Evolutionary conservation across 192 early-diverging fungal genomes (phyloP).

Genomic region (Spizellomyces sp.): DNA sequence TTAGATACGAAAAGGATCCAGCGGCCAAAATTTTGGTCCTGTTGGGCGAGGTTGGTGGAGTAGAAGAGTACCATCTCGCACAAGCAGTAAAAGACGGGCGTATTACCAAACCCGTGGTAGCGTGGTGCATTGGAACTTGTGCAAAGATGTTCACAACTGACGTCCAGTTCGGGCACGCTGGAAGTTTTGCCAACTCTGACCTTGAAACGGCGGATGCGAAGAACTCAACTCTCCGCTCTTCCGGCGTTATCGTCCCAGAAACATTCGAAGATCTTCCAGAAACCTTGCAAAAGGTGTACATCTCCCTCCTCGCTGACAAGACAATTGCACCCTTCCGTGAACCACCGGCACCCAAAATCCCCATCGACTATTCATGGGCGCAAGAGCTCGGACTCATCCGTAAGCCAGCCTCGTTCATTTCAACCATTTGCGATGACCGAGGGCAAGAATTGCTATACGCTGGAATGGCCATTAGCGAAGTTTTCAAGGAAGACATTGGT

Average conservation of each 20-base stretch:
- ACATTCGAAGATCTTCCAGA: conserved; percentile 94
- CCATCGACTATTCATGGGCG: conserved; percentile 99
- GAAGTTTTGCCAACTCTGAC: conserved; percentile 94
- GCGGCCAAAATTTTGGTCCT: conserved; percentile 92
- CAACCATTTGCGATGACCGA: conserved; percentile 98
- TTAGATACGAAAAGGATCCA: conserved; percentile 92
- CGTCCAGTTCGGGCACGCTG: conserved; percentile 98
- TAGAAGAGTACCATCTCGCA: conserved; percentile 94
- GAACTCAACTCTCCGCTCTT: conserved; percentile 81
- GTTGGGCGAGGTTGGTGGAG: conserved; percentile 97
- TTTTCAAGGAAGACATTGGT: conserved; percentile 98
- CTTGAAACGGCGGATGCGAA: conserved; percentile 96
- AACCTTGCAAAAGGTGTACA: conserved; percentile 76
- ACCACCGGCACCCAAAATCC: conserved; percentile 96
- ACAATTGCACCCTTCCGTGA: conserved; percentile 74
- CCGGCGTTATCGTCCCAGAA: conserved; percentile 90
- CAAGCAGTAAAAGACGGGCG: conserved; percentile 83
- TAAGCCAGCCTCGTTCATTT: conserved; percentile 97
- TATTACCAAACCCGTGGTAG: conserved; percentile 98
- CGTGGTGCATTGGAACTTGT: conserved; percentile 99
- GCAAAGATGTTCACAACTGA: conserved; percentile 99
- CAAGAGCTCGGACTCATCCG: conserved; percentile 97
- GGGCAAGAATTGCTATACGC: conserved; percentile 98
- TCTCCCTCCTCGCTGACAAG: conserved; percentile 72
- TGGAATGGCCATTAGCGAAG: conserved; percentile 97